Evolutionary conservation across 805 yeast species (phyloP), one percentile per base, ranked within the genome.

Genomic region (Tanozyma kutaoensis): DNA sequence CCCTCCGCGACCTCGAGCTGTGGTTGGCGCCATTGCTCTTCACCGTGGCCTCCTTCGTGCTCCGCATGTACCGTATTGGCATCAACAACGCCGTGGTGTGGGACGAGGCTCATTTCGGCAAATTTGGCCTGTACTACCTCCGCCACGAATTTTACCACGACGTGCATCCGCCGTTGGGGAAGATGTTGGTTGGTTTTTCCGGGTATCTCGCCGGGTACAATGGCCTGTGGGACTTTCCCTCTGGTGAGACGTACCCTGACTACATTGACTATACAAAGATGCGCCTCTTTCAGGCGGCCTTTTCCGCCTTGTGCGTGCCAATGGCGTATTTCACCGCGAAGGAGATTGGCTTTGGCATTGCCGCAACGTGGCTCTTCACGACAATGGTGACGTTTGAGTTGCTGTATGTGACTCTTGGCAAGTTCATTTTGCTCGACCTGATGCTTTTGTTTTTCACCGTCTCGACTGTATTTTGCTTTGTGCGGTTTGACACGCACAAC

Each of bases 31-130:
- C 85, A n/a, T 39, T 77, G 3, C 31, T 73, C 14, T 65, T 86
- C 44, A 85, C 95, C 1, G 32, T 66, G 2, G 36, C 76, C 12
- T 74, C 91, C 8, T 78, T 86, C 41, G 66, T 65, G 14, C 8
- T 20, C 12, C 10, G n/a, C n/a, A n/a, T n/a, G n/a, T n/a, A n/a
- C n/a, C n/a, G n/a, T n/a, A n/a, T n/a, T n/a, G n/a, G n/a, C n/a
- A n/a, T n/a, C n/a, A n/a, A n/a, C n/a, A n/a, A n/a, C n/a, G n/a
- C n/a, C n/a, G 96, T 91, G 17, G 91, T 91, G 14, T 86, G 96
- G 96, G 96, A 85, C 55, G 96, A 85, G 50, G 96, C 95, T 22
- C 95, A 86, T 58, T 88, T 88, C 52, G 98, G 96, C 27, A 91
- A 88, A 50, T 88, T 88, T 50, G 97, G 96, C 18, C 76, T 95